Evolutionary conservation across 805 yeast species (phyloP), one percentile per base, ranked within the genome.

Genomic region (Suhomyces pyralidae): DNA sequence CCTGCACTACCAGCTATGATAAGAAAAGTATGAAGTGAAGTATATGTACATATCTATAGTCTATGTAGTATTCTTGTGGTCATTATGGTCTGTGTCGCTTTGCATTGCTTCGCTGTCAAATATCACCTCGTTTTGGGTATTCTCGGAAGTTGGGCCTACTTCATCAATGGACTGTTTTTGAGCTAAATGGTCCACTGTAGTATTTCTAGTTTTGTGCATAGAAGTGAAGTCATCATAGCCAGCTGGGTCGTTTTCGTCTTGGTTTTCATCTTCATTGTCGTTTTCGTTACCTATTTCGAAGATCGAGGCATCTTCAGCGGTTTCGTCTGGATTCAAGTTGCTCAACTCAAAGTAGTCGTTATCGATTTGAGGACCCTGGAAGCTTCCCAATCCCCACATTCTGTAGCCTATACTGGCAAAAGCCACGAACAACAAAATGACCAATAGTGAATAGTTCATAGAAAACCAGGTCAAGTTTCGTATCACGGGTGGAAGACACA

Each of bases 401-500:
- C 71, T 70, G 68, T 82, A 88, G n/a, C 78, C 76, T 4, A 81
- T 54, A 0, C 77, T 55, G 0, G 86, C 81, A 40, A 84, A 74
- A 1, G 71, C 58, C 0, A 81, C 57, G n/a, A 82, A 69, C 1
- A 76, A 57, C 0, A 74, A 55, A 56, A 86, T 81, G 3, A 88
- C 91, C 8, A 80, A 78, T n/a, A 83, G 67, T 0, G 96, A 90
- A 60, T 82, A 83, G 61, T 83, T 83, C 86, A 83, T 82, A 42
- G 64, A 57, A 43, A 52, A 45, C 73, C 77, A 69, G 46, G 73
- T 59, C 28, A 75, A 53, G 46, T 66, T 55, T 55, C 67, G 71
- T 48, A 86, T 71, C 47, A 82, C 82, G 0, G 90, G 86, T 0
- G 93, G 93, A 64, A 85, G 70, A 57, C 90, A 85, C n/a, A 88